Percentiles rank a stretch among this genome's conserved stretches.
Conservation (phyloP, 257 asterid genomes). For the Nicotiana tomentosiformis region DNA sequence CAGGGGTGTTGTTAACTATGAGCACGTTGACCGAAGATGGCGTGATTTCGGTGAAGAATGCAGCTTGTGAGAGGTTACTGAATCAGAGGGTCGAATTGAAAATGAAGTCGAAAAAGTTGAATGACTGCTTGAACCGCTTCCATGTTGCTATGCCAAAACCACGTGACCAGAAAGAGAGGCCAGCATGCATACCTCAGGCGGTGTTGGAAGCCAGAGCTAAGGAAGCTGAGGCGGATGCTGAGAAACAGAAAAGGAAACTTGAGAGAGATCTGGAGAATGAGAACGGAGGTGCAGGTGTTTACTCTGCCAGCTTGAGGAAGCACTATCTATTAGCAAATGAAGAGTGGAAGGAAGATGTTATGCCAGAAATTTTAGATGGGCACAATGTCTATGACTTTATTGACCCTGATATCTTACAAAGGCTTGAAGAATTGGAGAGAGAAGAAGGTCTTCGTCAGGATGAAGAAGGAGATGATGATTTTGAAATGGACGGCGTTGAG, state of each 20-base stretch:
- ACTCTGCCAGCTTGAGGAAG: constrained; percentile 93
- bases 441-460: constrained; percentile 81
- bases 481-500: constrained; percentile 87
- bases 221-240: constrained; percentile 46
- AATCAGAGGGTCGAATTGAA: constrained; percentile 86
- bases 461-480: constrained; percentile 58
- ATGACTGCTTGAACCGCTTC: constrained; percentile 83
- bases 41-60: constrained; percentile 82
- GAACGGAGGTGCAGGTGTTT: constrained; percentile 99
- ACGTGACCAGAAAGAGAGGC: constrained; percentile 86
- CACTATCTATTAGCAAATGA: constrained; percentile 68
- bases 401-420: constrained; percentile 78
- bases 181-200: constrained; percentile 72
- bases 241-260: constrained; percentile 61
- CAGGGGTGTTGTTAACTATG: constrained; percentile 76
- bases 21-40: constrained; percentile 91
- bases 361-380: constrained; percentile 89
- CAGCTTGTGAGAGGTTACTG: constrained; percentile 89
- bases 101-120: constrained; percentile 85
- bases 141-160: constrained; percentile 92
- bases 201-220: constrained; percentile 73
- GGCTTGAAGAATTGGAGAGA: constrained; percentile 88
- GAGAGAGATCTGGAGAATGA: constrained; percentile 90
- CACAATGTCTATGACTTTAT: constrained; percentile 90
- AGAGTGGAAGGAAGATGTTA: constrained; percentile 85